Evolutionary conservation across 441 rosid species (phyloP), one percentile per base, ranked within the genome.

Genomic region (Aleurites moluccanus): DNA sequence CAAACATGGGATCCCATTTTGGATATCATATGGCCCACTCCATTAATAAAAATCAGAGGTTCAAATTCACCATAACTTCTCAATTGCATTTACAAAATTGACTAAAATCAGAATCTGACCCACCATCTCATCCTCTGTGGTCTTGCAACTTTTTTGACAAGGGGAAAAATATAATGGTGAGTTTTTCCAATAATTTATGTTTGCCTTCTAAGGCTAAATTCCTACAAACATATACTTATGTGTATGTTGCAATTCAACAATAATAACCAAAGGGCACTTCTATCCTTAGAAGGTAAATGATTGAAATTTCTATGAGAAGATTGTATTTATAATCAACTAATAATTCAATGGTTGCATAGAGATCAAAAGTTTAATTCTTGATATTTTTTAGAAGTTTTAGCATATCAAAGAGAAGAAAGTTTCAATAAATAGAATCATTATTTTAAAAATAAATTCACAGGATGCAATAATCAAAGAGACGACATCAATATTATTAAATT

Each of bases 21-120:
- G 28, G 81, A 79, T 75, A 53, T 53, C 59, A 15, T 23, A 65
- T 75, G 85, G 38, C 80, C 84, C 82, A 81, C 76, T 59, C 25
- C 35, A 52, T 75, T 14, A 66, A 78, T 78, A 65, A 49, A 42
- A 50, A 70, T 57, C 74, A 78, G 79, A 79, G 60, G 69, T 35
- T 71, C 67, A 75, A 69, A 65, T 3, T 23, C 57, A 63, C 66
- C 63, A 42, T 80, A n/a, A 56, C 81, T 71, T 15, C 47, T 57
- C 35, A 1, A 38, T 50, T 76, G 59, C 40, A 55, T 47, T 47
- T 40, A n/a, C 21, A 27, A 55, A 53, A 16, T 78, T 85, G 77
- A 69, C 84, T 76, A 38, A 50, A 50, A 69, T 76, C 71, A 77
- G 74, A 61, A 68, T 71, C 60, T 77, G 73, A 25, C 81, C 76